Evolutionary conservation across 257 asterid genomes (phyloP).

Genomic region (Mitragyna speciosa): DNA sequence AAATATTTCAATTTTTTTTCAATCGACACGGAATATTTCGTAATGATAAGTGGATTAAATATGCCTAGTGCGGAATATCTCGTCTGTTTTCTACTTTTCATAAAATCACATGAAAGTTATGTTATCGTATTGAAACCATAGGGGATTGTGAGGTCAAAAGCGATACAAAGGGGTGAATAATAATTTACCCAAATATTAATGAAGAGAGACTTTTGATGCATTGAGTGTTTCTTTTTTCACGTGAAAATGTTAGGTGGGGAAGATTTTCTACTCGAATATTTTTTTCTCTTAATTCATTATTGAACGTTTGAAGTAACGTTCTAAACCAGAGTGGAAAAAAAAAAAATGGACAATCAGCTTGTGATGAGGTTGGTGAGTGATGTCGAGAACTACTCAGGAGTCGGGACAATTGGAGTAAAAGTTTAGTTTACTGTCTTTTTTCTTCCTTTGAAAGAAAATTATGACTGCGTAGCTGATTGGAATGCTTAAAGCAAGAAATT

Average conservation of each 20-base stretch:
- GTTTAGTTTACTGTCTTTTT: background rate
- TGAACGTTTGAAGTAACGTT: background rate
- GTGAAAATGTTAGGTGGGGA: background rate
- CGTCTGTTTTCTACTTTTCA: too few relatives aligned
- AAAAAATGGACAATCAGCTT: background rate
- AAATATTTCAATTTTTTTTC: too few relatives aligned
- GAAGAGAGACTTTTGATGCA: too few relatives aligned
- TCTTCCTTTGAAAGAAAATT: conserved; percentile 10
- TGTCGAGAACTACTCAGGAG: background rate
- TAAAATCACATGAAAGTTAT: too few relatives aligned
- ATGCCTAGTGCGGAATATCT: too few relatives aligned
- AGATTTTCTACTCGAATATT: background rate
- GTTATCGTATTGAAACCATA: too few relatives aligned
- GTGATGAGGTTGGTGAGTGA: background rate
- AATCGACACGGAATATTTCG: too few relatives aligned
- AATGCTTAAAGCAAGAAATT: conserved; percentile 24
- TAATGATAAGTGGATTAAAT: too few relatives aligned
- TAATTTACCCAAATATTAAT: too few relatives aligned
- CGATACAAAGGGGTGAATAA: too few relatives aligned
- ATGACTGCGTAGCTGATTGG: background rate
- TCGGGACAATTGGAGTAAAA: conserved; percentile 15
- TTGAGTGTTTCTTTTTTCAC: too few relatives aligned
- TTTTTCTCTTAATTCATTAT: background rate
- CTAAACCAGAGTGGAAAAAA: background rate
- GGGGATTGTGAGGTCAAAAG: too few relatives aligned